Base-by-base conservation (phyloP, 2,329 filamentous ascomycete species). In the Talaromyces sp. region DNA sequence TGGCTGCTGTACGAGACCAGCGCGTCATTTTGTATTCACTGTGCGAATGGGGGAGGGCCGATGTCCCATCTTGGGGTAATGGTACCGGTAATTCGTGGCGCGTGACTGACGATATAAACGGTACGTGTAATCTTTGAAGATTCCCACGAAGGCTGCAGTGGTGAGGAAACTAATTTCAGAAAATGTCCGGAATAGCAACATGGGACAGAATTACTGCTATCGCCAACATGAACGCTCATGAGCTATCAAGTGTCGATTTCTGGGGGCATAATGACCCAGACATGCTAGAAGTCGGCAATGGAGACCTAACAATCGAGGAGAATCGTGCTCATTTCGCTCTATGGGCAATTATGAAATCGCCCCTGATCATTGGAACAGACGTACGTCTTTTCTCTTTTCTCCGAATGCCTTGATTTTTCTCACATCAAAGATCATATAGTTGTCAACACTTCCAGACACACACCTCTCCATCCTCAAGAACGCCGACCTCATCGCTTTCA, bases 11-110 rank as follows among this genome's bases (percentile, higher is more conserved):
- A 1, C 43, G 57, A 25, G 40, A 57, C 54, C 70, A 76, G 50
- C 70, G 75, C 13, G 72, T 75, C 0, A 83, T 84, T 11, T 66
- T 80, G 3, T 83, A 78, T 66, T 78, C 73, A 10, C 69, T 84
- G 13, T 84, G 81, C 64, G 74, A 79, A 31, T 84, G 81, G 81
- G 82, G 82, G 3, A 65, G 75, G 15, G 80, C 77, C 0, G 70
- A 77, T 15, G 80, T 83, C 3, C 74, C 77, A 54, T 64, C 66
- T 2, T 84, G 81, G 80, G 82, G 77, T 6, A 76, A 76, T 56
- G 63, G 67, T 5, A 78, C 76, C 0, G 80, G 77, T 2, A 77
- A 79, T 57, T 78, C 75, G 25, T 78, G 76, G 76, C 71, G 72
- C 50, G 73, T 70, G 62, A 70, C 63, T 5, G 68, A 65, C 1